Evolutionary conservation across 352 stramenopile genomes (phyloP), one percentile per base, ranked within the genome.

Genomic region (Globisporangium uncinulatum): DNA sequence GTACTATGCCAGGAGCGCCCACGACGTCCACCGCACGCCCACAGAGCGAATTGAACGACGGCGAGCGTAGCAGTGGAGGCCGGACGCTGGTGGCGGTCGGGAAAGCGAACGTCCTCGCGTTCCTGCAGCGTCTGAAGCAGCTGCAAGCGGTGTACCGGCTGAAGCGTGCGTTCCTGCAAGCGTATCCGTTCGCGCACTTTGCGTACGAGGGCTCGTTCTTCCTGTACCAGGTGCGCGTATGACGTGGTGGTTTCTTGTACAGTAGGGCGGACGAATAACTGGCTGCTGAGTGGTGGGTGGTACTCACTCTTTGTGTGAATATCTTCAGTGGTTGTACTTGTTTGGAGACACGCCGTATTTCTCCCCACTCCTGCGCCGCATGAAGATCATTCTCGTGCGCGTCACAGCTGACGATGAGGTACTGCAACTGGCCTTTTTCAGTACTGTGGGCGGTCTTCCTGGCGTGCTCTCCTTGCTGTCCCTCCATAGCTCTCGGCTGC

Each of bases 281-380:
- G 10, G 34, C 5, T 21, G 14, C 17, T 46, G 15, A 21, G 41
- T 21, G 17, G 41, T 42, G 42, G 43, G 44, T 14, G 20, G n/a
- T 36, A 15, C 15, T 50, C 24, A 4, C 37, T 49, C n/a, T 49
- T 3, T 53, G 9, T 39, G 32, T 64, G 3, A 31, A 49, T 24
- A 14, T 21, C 15, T 36, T 6, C 46, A 95, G 74, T 91, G 81
- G 85, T 57, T 93, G 24, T 95, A 95, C 68, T 55, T 95, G 55
- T 87, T 95, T 65, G 83, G 81, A 24, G 79, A 93, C 44, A 92
- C 85, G 4, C 78, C 74, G 4, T 91, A 87, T 49, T 95, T 95
- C 55, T 88, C 85, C 7, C 85, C 85, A 3, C 86, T 93, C 46
- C 59, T 93, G 14, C 79, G 71, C 0, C 69, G 65, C 24, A 79